Conservation (phyloP, 202 grass and related monocot species). For the Panicum virgatum region DNA sequence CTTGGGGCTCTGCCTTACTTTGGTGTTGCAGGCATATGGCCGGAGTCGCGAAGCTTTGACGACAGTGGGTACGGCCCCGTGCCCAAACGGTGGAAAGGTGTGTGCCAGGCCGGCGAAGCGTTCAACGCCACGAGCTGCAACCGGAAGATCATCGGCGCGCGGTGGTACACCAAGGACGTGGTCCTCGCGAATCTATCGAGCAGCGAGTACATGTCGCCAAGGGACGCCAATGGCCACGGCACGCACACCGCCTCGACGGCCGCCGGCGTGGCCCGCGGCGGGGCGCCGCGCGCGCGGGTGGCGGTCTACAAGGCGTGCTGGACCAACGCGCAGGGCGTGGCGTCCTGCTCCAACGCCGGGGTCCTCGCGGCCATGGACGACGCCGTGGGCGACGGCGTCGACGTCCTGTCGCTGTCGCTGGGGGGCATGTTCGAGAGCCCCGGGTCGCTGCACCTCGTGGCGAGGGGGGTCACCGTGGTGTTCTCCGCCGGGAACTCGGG, state of each 20-base stretch:
- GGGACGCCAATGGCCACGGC: background rate
- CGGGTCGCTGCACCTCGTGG: background rate
- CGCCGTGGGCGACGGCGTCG: constrained; percentile 1
- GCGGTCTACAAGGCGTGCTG: background rate
- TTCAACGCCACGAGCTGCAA: constrained; percentile 2
- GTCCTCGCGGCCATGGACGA: background rate
- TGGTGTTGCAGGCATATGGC: background rate
- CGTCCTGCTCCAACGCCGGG: background rate
- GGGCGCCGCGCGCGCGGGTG: background rate
- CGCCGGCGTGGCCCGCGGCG: background rate
- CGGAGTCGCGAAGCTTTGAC: background rate
- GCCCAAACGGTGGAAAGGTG: constrained; percentile 26
- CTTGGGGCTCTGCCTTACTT: background rate
- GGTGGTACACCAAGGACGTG: background rate
- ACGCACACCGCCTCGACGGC: constrained; percentile 17
- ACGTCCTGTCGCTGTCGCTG: constrained; percentile 7
- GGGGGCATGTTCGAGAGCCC: fast-evolving
- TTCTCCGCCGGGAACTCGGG: background rate
- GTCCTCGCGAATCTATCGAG: no score
- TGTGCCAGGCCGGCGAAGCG: background rate
- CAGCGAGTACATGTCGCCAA: background rate
- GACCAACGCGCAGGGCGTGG: fast-evolving
- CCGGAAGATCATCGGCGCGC: constrained; percentile 44
- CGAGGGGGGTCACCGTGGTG: background rate
- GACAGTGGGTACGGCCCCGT: constrained; percentile 18